A percentile compares a stretch with the other conserved stretches of the same genome.
These are phyloP conservation scores for Suaeda aralocaspica DNA, from an alignment of 148 eudicot species.

Conservation along the genomic window DNA sequence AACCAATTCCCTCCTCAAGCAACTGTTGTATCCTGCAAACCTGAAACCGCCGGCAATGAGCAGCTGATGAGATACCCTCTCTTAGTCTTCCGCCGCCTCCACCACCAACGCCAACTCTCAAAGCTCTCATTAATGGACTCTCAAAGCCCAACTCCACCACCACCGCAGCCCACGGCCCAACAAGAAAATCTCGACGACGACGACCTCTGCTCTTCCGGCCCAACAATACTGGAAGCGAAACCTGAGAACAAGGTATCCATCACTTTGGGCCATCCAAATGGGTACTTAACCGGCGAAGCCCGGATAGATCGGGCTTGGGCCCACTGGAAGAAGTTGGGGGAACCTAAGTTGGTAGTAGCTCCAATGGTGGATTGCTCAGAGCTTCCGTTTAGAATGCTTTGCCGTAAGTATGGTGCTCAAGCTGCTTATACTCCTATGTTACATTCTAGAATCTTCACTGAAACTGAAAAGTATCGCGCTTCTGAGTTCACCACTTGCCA, in stretches of 20 bases:
- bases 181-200: constrained; percentile 33
- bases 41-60: constrained; percentile 33
- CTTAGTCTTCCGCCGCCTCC: constrained; percentile 16
- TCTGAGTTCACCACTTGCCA: constrained; percentile 76
- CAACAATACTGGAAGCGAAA: background rate
- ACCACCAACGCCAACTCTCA: constrained; percentile 9
- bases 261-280: constrained; percentile 32
- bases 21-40: too few species aligned
- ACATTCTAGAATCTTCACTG: constrained; percentile 72
- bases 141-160: constrained; percentile 3
- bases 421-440: constrained; percentile 98
- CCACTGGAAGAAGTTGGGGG: constrained; percentile 75
- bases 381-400: constrained; percentile 88
- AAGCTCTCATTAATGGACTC: constrained; percentile 25
- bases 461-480: constrained; percentile 70
- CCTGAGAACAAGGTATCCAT: background rate
- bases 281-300: constrained; percentile 58
- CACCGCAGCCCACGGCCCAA: background rate
- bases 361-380: constrained; percentile 98
- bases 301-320: constrained; percentile 76
- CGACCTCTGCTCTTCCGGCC: constrained; percentile 27
- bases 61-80: constrained; percentile 33
- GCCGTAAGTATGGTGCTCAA: constrained; percentile 80
- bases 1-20: background rate
- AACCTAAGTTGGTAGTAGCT: constrained; percentile 76